Percentiles rank a stretch among this genome's conserved stretches.
phyloP scores from a whole-genome alignment of 495 filamentous ascomycete species.

The Aspergillus homomorphus region DNA sequence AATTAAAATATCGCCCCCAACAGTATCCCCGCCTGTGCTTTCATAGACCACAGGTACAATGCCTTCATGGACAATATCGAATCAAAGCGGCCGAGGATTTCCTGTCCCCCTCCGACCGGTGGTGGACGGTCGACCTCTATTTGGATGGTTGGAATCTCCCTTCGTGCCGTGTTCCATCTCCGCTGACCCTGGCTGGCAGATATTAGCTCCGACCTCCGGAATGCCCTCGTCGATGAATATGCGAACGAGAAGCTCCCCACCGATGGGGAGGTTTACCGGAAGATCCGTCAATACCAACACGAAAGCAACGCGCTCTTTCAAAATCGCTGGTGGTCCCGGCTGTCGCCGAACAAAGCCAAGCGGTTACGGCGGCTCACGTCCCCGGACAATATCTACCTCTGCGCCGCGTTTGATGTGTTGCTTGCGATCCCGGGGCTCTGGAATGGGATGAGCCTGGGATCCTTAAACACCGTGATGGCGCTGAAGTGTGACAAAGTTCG shows the following conservation, averaged over 20 bases:
- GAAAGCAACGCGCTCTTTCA: slow-evolving; percentile 23
- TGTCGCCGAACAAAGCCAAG: slow-evolving; percentile 21
- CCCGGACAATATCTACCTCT: slow-evolving; percentile 11
- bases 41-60: too few species aligned
- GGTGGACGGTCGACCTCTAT: too few species aligned
- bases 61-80: too few species aligned
- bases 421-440: slow-evolving; percentile 27
- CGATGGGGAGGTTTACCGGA: slow-evolving; percentile 41
- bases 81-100: too few species aligned
- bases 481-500: slow-evolving; percentile 20
- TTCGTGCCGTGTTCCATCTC: too few species aligned
- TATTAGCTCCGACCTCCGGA: slow-evolving; percentile 22
- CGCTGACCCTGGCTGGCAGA: too few species aligned
- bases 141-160: too few species aligned
- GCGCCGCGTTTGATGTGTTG: slow-evolving; percentile 24
- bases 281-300: slow-evolving; percentile 35
- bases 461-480: slow-evolving; percentile 18
- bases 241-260: slow-evolving; percentile 30
- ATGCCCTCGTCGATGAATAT: slow-evolving; percentile 31
- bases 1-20: too few species aligned
- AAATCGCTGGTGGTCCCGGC: slow-evolving; percentile 23
- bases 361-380: slow-evolving; percentile 18
- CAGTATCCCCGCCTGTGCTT: too few species aligned
- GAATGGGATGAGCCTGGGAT: slow-evolving; percentile 27
- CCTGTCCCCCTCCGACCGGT: too few species aligned